Evolutionary conservation across 352 stramenopile species (phyloP).

Genomic region (Phytophthora melonis): DNA sequence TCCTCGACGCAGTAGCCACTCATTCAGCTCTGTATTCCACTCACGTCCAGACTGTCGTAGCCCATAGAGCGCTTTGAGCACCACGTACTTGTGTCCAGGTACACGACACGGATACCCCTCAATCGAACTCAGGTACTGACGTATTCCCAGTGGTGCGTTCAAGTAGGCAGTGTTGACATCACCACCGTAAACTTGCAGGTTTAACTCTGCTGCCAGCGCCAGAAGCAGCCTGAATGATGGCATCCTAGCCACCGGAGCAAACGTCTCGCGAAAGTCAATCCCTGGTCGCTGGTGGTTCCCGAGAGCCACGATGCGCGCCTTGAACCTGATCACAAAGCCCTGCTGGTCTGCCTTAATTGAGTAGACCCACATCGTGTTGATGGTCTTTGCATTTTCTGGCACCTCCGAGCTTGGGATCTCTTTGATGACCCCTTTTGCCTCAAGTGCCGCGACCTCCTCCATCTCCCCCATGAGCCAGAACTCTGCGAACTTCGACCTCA

Average conservation of each 20-base stretch:
- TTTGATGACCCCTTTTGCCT: conserved; percentile 3
- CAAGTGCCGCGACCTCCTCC: too few species aligned
- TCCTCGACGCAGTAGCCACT: too few species aligned
- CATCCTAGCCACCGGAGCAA: not conserved
- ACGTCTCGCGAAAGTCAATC: conserved; percentile 5
- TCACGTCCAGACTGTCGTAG: too few species aligned
- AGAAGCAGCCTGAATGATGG: conserved; percentile 12
- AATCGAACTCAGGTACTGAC: too few species aligned
- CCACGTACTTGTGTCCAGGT: too few species aligned
- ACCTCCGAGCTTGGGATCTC: not conserved
- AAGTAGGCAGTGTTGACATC: too few species aligned
- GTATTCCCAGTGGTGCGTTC: too few species aligned
- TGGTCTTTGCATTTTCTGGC: not conserved
- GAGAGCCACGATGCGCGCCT: not conserved
- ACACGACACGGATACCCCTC: too few species aligned
- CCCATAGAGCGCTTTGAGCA: too few species aligned
- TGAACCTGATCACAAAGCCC: conserved; percentile 10
- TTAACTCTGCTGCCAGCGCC: conserved; percentile 6
- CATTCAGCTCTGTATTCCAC: too few species aligned
- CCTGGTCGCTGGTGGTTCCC: conserved; percentile 11
- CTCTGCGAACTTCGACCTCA: too few species aligned
- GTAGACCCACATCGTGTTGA: conserved; percentile 22
- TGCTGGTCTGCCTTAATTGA: conserved; percentile 14
- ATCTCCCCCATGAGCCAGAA: too few species aligned
- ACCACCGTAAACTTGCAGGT: not conserved